Conservation (phyloP, 768 basidiomycete species). For the Calocera cornea region DNA sequence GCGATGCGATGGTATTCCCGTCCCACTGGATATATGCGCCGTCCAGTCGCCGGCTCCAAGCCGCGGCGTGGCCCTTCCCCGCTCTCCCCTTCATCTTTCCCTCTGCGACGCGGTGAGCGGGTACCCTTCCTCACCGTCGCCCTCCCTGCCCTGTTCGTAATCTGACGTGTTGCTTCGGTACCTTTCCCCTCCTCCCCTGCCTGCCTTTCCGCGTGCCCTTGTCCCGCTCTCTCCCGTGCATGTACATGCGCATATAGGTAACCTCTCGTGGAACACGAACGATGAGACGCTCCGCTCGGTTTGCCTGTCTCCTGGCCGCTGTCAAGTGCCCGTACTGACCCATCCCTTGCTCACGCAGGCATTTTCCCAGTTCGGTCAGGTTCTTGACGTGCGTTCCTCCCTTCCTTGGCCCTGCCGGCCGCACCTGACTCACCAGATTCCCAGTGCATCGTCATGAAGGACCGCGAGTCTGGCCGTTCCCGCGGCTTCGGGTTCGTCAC, state of each 20-base stretch:
- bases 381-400: conserved; percentile 82
- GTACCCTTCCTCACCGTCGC: too few relatives aligned
- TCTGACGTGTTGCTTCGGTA: neutral
- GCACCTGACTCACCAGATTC: conserved; percentile 9
- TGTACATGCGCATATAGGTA: conserved; percentile 49
- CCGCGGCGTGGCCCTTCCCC: neutral
- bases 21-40: neutral
- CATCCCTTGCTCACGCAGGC: conserved; percentile 41
- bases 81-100: neutral
- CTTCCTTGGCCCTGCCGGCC: conserved; percentile 23
- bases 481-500: conserved; percentile 97
- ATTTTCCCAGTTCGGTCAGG: conserved; percentile 66
- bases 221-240: conserved; percentile 21
- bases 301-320: conserved; percentile 43
- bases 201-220: conserved; percentile 37
- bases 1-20: neutral
- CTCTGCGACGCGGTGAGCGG: neutral
- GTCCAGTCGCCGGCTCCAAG: neutral
- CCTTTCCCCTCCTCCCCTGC: neutral
- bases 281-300: conserved; percentile 82
- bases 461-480: conserved; percentile 93
- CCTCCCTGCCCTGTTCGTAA: neutral
- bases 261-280: conserved; percentile 92
- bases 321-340: conserved; percentile 19
- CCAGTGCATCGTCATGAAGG: conserved; percentile 94